Evolutionary conservation across 139 green algal species (phyloP).

Genomic region (Penium margaritaceum): DNA sequence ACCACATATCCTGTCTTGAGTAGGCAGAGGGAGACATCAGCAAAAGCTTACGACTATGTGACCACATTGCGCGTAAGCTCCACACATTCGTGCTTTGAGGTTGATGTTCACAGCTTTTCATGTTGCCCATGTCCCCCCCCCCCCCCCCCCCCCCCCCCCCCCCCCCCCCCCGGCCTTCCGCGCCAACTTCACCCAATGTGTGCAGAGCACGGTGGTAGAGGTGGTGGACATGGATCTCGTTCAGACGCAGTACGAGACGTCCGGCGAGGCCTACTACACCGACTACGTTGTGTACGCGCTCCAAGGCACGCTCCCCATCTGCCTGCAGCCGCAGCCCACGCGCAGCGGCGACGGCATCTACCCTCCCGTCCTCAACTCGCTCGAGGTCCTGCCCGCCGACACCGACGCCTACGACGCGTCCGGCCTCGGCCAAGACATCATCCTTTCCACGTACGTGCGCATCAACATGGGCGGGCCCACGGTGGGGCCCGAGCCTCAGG

Average conservation of each 20-base stretch:
- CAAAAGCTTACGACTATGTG: too few species aligned
- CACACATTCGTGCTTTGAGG: too few species aligned
- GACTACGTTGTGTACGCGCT: background rate
- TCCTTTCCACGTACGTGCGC: background rate
- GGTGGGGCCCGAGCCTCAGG: background rate
- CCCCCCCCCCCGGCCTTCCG: too few species aligned
- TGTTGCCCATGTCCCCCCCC: too few species aligned
- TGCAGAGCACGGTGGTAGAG: slow-evolving; percentile 14
- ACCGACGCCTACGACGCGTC: background rate
- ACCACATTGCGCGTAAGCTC: too few species aligned
- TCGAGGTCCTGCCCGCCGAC: background rate
- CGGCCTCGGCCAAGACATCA: background rate
- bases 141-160: too few species aligned
- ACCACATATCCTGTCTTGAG: too few species aligned
- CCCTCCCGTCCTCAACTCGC: background rate
- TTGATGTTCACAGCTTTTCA: too few species aligned
- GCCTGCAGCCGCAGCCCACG: background rate
- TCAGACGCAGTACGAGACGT: background rate
- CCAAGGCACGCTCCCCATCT: background rate
- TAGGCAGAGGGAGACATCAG: too few species aligned
- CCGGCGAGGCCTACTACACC: background rate
- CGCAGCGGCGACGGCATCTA: too few species aligned
- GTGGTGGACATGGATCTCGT: background rate
- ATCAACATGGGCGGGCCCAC: background rate
- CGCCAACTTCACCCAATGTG: too few species aligned